Base-by-base conservation (phyloP, 2,329 filamentous ascomycete genomes). In the Diaporthe caulivora region DNA sequence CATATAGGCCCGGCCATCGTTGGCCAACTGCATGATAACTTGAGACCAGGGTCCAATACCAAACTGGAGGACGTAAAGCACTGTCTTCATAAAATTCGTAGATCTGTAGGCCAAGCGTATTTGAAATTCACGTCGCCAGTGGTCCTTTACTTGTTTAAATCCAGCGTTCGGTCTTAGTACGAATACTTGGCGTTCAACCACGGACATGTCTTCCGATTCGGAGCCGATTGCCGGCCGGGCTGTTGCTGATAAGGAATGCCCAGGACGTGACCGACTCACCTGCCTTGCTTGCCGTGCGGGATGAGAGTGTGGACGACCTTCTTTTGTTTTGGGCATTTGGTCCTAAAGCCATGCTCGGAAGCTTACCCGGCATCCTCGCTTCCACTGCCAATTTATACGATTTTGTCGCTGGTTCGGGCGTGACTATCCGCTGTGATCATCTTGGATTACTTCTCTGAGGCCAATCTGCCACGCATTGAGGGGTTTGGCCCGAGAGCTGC, bases 161-260 rank as follows among this genome's bases (percentile, higher is more conserved):
- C 6, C 9, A 4, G 3, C 58, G 2, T 26, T 40, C n/a, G n/a
- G 34, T 34, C 34, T 34, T 34, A 5, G 34, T 9, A 34, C 34
- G 11, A 64, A 31, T 21, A 44, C 18, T 42, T 49, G 34, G 29
- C 40, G 10, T 2, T n/a, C 55, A 34, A 54, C 18, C n/a, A 24
- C 21, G n/a, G 21, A 34, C 21, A 17, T 40, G 40, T 42, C 29
- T n/a, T 64, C 26, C 49, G 26, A 57, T 42, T 44, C 65, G 53
- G 53, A 67, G 47, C 62, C 62, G 62, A 67, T 67, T 67, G 62
- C 62, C 62, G 62, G 62, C 47, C 62, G 31, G 47, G 47, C 44
- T 65, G 29, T 67, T 51, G 29, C 47, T 53, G 62, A 67, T 67
- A 40, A 53, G 62, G 51, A 51, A 67, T 67, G 62, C 62, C 44